Evolutionary conservation across 495 filamentous ascomycete genomes (phyloP).

Genomic region (Penicillium lividum): DNA sequence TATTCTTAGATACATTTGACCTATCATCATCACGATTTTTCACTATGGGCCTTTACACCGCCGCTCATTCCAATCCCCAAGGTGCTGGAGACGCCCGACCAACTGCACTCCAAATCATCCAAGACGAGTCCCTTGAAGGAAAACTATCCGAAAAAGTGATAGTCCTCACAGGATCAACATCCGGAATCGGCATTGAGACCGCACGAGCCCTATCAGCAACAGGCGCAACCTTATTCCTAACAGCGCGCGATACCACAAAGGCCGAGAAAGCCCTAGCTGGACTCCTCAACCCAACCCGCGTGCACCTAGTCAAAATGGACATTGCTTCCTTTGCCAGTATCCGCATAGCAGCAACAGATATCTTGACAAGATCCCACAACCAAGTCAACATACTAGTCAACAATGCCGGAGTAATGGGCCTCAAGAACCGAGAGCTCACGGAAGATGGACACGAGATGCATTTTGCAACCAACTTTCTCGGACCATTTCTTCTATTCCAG

Average conservation of each 20-base stretch:
- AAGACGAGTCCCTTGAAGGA: constrained; percentile 45
- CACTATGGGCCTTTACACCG: constrained; percentile 31
- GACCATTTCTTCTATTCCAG: constrained; percentile 51
- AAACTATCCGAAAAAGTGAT: constrained; percentile 43
- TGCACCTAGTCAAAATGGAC: constrained; percentile 43
- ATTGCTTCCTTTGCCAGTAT: constrained; percentile 43
- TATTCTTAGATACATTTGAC: too few relatives aligned
- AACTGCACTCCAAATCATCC: constrained; percentile 53
- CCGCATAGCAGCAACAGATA: constrained; percentile 35
- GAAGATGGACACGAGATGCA: constrained; percentile 48
- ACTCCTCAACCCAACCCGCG: constrained; percentile 4
- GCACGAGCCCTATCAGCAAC: constrained; percentile 47
- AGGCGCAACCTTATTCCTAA: constrained; percentile 48
- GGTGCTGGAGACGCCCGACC: constrained; percentile 58
- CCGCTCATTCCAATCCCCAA: constrained; percentile 35
- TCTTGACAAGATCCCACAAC: constrained; percentile 35
- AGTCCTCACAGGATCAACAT: constrained; percentile 49
- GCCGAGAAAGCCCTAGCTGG: constrained; percentile 26
- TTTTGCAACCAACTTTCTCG: constrained; percentile 50
- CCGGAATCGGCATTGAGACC: constrained; percentile 54
- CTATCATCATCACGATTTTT: background rate
- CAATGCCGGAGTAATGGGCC: constrained; percentile 51
- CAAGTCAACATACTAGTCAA: constrained; percentile 49
- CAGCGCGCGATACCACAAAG: constrained; percentile 40
- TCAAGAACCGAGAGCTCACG: constrained; percentile 37